A percentile compares a stretch with the other conserved stretches of the same genome.
Evolutionary conservation across 2,329 filamentous ascomycete genomes (phyloP).

Genomic region (Pseudogymnoascus verrucosus): DNA sequence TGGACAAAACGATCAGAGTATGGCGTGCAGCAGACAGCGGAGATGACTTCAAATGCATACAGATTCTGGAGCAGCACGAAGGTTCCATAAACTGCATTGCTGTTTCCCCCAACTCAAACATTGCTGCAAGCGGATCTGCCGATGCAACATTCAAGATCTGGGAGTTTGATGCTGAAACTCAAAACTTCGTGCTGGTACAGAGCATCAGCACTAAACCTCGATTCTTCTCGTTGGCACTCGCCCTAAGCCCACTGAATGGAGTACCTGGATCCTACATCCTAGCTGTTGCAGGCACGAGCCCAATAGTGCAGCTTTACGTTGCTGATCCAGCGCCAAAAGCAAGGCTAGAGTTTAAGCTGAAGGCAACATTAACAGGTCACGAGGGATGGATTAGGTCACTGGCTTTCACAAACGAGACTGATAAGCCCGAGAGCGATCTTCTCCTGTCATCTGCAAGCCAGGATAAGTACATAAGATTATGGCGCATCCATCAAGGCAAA

Average conservation of each 20-base stretch:
- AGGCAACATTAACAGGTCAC: conserved; percentile 76
- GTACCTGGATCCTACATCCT: conserved; percentile 51
- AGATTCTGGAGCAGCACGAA: conserved; percentile 59
- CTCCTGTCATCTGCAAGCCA: conserved; percentile 90
- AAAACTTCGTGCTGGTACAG: conserved; percentile 48
- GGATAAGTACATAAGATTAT: conserved; percentile 93
- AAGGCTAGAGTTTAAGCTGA: conserved; percentile 52
- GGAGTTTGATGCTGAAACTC: conserved; percentile 44
- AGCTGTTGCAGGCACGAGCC: conserved; percentile 78
- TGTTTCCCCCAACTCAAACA: conserved; percentile 24
- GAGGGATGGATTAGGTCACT: conserved; percentile 92
- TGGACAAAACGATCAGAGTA: conserved; percentile 68
- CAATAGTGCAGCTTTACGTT: conserved; percentile 72
- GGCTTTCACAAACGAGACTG: conserved; percentile 61
- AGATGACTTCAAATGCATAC: conserved; percentile 32
- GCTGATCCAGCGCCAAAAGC: conserved; percentile 36
- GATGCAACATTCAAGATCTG: conserved; percentile 69
- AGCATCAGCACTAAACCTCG: conserved; percentile 66
- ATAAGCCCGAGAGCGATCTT: conserved; percentile 52
- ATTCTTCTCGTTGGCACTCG: conserved; percentile 74
- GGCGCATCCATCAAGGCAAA: conserved; percentile 70
- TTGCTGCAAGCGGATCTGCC: conserved; percentile 72
- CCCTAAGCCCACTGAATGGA: conserved; percentile 53
- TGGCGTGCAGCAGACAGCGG: conserved; percentile 48
- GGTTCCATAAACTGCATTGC: conserved; percentile 66